Evolutionary conservation across 75 land plant genomes (phyloP), one percentile per base, ranked within the genome.

Genomic region (Cunninghamia lanceolata): DNA sequence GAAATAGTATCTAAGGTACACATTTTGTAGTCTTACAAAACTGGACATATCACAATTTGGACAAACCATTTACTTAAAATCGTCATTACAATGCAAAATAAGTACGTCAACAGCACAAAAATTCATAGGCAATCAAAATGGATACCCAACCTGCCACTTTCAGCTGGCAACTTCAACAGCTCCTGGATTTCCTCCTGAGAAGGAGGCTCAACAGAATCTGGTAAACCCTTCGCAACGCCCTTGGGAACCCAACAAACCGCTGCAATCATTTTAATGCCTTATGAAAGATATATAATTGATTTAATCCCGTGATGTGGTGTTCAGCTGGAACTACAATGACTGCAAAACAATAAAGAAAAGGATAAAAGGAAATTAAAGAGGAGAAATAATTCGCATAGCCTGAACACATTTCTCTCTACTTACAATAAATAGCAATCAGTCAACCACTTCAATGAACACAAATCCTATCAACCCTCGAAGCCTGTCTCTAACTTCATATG

Each of bases 221-320:
- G 97, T 0, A 90, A 87, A 25, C 88, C 40, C 94, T 94, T 98
- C 1, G 90, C 88, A 13, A 85, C 93, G 30, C 99, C 99, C 84
- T 94, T 95, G 2, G 99, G 99, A 43, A 98, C 89, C 99, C 99
- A 96, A 30, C 94, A 92, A 53, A 98, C 87, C 1, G 99, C 95
- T 2, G 99, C 88, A 70, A 98, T 98, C 99, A 98, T 98, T 68
- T 34, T 80, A 10, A 11, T 9, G 13, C 36, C 36, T 73, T 73
- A 2, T 63, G 6, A 28, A 63, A 28, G 3, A 34, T 13, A 73
- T 73, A 11, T 30, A 73, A 3, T 34, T 73, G 75, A 73, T 34
- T 1, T 34, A 73, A 63, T 34, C 75, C 8, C 34, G 16, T 73
- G 36, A 73, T 28, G 74, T 70, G n/a, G 15, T 34, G 36, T 0